Conservation (phyloP, 2,329 filamentous ascomycete species). For the Penicillium thymicola region DNA sequence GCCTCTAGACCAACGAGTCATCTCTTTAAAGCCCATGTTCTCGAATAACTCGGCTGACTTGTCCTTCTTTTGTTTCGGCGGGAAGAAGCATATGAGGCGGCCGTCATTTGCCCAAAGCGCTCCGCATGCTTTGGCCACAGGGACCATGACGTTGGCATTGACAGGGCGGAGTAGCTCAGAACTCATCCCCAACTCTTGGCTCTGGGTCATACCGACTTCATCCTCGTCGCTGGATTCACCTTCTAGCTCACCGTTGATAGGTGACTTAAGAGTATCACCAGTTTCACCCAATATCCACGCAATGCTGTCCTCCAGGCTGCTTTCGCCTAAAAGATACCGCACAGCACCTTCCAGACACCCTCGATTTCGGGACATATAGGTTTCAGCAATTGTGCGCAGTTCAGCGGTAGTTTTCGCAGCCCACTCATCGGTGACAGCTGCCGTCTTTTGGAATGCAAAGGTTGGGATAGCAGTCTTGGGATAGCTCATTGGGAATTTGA, state of each 20-base stretch:
- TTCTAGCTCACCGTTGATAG: constrained; percentile 40
- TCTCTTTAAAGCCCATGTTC: constrained; percentile 47
- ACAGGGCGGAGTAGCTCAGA: constrained; percentile 52
- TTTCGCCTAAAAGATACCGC: constrained; percentile 59
- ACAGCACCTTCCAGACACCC: constrained; percentile 62
- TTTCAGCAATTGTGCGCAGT: constrained; percentile 54
- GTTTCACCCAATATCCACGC: constrained; percentile 56
- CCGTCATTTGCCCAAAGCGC: constrained; percentile 58
- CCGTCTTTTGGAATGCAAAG: constrained; percentile 57
- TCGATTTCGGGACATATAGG: constrained; percentile 51
- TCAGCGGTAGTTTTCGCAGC: constrained; percentile 50
- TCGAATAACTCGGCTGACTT: constrained; percentile 51
- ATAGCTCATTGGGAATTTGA: constrained; percentile 58
- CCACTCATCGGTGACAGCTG: constrained; percentile 52
- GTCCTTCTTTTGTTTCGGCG: constrained; percentile 50
- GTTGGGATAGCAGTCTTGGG: constrained; percentile 50
- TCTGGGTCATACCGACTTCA: constrained; percentile 51
- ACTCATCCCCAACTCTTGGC: constrained; percentile 47
- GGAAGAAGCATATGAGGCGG: constrained; percentile 57
- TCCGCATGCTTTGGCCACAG: constrained; percentile 58
- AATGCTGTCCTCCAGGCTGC: constrained; percentile 56
- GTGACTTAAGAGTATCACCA: constrained; percentile 46
- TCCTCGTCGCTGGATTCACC: constrained; percentile 83
- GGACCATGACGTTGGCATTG: constrained; percentile 63
- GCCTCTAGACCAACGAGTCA: constrained; percentile 46